Base-by-base conservation (phyloP, 352 stramenopile genomes). In the Pythium brachiatum region DNA sequence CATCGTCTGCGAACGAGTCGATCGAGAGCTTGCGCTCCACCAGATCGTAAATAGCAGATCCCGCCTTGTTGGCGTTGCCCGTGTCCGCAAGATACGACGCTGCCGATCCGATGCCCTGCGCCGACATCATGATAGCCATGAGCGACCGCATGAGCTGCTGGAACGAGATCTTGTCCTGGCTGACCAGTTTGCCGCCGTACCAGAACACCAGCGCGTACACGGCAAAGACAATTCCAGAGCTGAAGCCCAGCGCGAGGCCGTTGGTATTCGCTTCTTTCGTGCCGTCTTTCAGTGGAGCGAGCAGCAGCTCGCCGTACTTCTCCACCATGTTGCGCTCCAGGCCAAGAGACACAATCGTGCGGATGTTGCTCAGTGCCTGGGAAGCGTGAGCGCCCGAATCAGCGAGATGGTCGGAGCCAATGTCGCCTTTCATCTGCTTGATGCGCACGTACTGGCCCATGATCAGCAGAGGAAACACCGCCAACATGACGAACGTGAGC, bases 201-300 rank as follows among this genome's bases (percentile, higher is more conserved):
- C 74, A 83, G 60, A 83, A 83, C 4, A 76, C 70, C n/a, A 83
- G 60, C 4, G 70, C 66, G 50, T 80, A 74, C 31, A 60, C 46
- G 9, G 68, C 68, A 38, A 75, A 64, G 39, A 70, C 69, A 41
- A 66, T 62, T 11, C 64, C 64, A 2, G 67, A 95, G 78, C 16
- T 94, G 58, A 47, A 97, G 53, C 58, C 96, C 68, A 77, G 59
- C 46, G 68, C 68, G 21, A 72, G 29, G 21, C 50, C 68, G 39
- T 72, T 72, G 23, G 72, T 64, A 5, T 72, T 56, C 12, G 71
- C 67, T 34, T 73, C 62, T 18, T 62, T 64, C 2, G 34, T 54
- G 38, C 65, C 66, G 68, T 50, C 56, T 54, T 36, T 70, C 23
- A 60, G 41, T 31, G 27, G 69, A 53, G 21, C 53, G 23, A 89